Conservation (phyloP, 495 filamentous ascomycete species). For the Penicillium tannophilum region DNA sequence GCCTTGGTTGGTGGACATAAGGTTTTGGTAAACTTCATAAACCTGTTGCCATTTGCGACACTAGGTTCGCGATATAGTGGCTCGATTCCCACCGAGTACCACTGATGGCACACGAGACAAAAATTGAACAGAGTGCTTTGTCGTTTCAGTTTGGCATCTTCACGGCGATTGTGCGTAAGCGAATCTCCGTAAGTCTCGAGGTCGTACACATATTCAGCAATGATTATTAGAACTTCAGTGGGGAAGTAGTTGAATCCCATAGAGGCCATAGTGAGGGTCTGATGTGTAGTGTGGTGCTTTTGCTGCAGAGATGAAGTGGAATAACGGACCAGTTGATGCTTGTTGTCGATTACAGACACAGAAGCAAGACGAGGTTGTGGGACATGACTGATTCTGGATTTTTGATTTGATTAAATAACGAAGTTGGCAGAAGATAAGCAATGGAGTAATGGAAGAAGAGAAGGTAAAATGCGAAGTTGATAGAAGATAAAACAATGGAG, state of each 20-base stretch:
- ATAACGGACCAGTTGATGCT: background rate
- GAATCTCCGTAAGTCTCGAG: background rate
- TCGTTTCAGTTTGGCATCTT: background rate
- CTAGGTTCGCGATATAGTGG: conserved; percentile 58
- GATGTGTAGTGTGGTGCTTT: too few relatives aligned
- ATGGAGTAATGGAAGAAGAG: background rate
- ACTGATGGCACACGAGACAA: conserved; percentile 61
- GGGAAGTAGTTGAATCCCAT: conserved; percentile 30
- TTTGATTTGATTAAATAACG: too few relatives aligned
- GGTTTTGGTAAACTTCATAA: conserved; percentile 59
- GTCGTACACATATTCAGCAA: conserved; percentile 32
- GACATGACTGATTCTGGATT: background rate
- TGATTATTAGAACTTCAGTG: conserved; percentile 56
- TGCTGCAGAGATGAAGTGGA: background rate
- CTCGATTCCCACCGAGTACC: conserved; percentile 61
- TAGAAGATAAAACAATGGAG: background rate
- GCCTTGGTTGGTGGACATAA: conserved; percentile 61
- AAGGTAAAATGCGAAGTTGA: background rate
- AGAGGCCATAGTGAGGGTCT: background rate
- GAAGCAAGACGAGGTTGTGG: background rate
- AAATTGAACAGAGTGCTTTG: conserved; percentile 55
- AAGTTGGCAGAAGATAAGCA: too few relatives aligned
- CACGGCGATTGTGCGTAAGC: background rate
- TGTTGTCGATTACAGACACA: background rate
- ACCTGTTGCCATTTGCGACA: conserved; percentile 53